A percentile compares a stretch with the other conserved stretches of the same genome.
These are phyloP conservation scores for Phyllachora maydis DNA, from an alignment of 2,329 filamentous ascomycete genomes.

Conservation along the genomic window DNA sequence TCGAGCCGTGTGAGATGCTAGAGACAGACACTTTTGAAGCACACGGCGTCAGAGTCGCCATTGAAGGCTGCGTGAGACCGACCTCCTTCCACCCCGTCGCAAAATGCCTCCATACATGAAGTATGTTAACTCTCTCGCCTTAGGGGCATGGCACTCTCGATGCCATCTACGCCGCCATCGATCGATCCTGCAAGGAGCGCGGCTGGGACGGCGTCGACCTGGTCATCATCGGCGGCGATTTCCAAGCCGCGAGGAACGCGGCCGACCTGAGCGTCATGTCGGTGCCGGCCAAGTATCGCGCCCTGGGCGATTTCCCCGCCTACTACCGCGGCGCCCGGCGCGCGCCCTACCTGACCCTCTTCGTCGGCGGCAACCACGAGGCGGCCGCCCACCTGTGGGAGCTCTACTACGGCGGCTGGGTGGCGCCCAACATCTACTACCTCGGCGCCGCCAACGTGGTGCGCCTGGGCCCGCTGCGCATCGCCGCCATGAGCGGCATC, in stretches of 20 bases:
- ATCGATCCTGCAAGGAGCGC: conserved; percentile 44
- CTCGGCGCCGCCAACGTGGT: conserved; percentile 83
- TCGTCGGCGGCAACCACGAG: conserved; percentile 90
- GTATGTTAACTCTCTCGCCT: neutral
- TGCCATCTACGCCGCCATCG: conserved; percentile 70
- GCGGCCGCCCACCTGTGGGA: conserved; percentile 80
- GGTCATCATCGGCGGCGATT: conserved; percentile 89
- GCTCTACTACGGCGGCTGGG: conserved; percentile 93
- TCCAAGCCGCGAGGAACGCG: conserved; percentile 80
- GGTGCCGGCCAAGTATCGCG: conserved; percentile 71
- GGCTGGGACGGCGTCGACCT: conserved; percentile 71
- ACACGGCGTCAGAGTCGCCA: conserved; percentile 50
- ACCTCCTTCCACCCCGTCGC: conserved; percentile 4
- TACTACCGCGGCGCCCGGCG: conserved; percentile 67
- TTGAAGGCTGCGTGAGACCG: conserved; percentile 79
- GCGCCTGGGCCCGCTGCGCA: conserved; percentile 63
- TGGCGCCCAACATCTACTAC: conserved; percentile 92
- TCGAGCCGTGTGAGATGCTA: no score
- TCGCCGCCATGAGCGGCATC: conserved; percentile 81
- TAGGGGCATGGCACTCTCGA: conserved; percentile 84
- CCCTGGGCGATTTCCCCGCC: conserved; percentile 78
- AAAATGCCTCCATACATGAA: no score
- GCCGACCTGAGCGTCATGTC: conserved; percentile 77
- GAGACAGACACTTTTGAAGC: neutral
- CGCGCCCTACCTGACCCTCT: conserved; percentile 80